These are phyloP conservation scores for Pseudogymnoascus sp. DNA, from an alignment of 2,329 filamentous ascomycete species.

Conservation along the genomic window DNA sequence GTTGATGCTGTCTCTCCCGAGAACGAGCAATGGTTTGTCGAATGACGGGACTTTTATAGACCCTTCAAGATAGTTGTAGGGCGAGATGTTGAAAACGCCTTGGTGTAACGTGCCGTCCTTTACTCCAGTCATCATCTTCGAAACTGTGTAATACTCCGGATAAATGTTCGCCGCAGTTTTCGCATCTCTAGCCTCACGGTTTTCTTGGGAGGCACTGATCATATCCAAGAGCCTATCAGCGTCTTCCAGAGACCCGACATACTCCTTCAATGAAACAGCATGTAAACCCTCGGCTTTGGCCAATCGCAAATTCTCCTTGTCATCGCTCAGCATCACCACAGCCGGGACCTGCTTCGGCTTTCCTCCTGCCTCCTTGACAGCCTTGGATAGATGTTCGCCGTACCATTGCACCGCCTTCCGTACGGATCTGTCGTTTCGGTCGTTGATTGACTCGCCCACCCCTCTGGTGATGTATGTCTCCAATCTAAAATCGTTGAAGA, in stretches of 20 bases:
- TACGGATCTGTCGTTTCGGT: constrained; percentile 90
- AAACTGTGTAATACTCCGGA: constrained; percentile 79
- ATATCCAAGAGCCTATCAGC: constrained; percentile 83
- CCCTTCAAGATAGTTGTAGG: constrained; percentile 95
- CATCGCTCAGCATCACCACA: constrained; percentile 90
- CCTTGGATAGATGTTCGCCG: constrained; percentile 64
- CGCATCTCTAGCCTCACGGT: constrained; percentile 53
- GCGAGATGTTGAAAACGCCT: constrained; percentile 90
- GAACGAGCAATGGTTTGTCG: constrained; percentile 75
- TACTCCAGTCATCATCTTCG: constrained; percentile 88
- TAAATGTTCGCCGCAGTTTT: constrained; percentile 66
- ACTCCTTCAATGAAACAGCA: constrained; percentile 62
- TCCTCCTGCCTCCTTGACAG: constrained; percentile 45
- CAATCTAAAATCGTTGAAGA: constrained; percentile 95
- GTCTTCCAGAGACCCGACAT: constrained; percentile 77
- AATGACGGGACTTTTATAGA: constrained; percentile 86
- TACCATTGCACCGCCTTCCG: constrained; percentile 87
- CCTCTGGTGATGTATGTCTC: constrained; percentile 79
- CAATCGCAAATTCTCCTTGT: constrained; percentile 78
- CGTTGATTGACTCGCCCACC: constrained; percentile 81
- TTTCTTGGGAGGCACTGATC: constrained; percentile 73
- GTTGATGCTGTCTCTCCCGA: constrained; percentile 95
- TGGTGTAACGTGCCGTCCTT: constrained; percentile 86
- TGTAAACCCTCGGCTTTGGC: constrained; percentile 67
- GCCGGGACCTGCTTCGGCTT: constrained; percentile 54